Evolutionary conservation across 768 basidiomycete genomes (phyloP).

Genomic region (Tylopilus felleus): DNA sequence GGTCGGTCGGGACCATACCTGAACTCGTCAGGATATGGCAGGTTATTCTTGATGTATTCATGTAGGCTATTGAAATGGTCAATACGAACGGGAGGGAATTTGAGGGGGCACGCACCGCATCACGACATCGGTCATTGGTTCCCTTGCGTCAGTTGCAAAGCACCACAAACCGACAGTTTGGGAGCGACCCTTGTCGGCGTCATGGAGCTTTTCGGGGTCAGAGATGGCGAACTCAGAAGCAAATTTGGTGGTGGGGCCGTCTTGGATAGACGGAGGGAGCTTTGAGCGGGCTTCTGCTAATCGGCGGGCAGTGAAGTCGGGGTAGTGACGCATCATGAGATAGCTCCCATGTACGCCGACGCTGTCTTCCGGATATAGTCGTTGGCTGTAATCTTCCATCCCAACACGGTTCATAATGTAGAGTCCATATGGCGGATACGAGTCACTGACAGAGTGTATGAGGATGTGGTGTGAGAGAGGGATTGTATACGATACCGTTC

Average conservation of each 20-base stretch:
- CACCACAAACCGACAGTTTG: constrained; percentile 75
- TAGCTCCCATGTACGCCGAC: constrained; percentile 57
- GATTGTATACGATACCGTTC: constrained; percentile 51
- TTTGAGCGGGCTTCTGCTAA: constrained; percentile 36
- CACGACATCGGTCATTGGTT: constrained; percentile 70
- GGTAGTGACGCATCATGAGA: constrained; percentile 71
- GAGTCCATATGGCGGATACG: constrained; percentile 81
- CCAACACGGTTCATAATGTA: constrained; percentile 83
- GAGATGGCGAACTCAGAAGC: constrained; percentile 45
- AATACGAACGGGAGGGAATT: neutral
- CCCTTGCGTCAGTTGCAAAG: constrained; percentile 63
- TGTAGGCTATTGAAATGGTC: constrained; percentile 45
- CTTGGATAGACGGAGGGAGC: constrained; percentile 21
- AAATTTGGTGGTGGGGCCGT: constrained; percentile 43
- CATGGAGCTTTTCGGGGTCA: constrained; percentile 41
- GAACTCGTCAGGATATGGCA: constrained; percentile 69
- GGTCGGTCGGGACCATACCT: constrained; percentile 65
- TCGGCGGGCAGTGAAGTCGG: constrained; percentile 57
- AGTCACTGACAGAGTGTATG: constrained; percentile 42
- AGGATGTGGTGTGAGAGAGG: constrained; percentile 3
- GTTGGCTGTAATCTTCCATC: constrained; percentile 72
- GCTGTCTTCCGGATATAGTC: constrained; percentile 76
- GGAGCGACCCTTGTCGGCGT: constrained; percentile 52
- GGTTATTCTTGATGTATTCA: constrained; percentile 60
- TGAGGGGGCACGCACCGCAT: constrained; percentile 46